Conservation (phyloP, 2,329 filamentous ascomycete genomes). For the Seiridium unicorne region DNA sequence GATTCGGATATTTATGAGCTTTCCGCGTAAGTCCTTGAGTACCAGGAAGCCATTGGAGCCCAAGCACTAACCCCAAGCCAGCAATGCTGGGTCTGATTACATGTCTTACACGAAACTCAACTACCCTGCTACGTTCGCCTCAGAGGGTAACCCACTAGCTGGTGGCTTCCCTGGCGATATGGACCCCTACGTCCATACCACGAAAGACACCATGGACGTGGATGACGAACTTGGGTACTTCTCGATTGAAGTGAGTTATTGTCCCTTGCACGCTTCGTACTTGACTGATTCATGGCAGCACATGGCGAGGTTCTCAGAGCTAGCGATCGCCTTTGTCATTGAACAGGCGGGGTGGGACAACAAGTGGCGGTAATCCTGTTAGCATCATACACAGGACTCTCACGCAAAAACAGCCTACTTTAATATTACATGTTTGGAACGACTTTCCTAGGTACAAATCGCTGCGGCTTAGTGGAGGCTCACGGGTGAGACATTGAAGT, state of each 20-base stretch:
- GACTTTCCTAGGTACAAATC: background rate
- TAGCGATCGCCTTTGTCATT: conserved; percentile 36
- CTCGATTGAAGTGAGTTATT: conserved; percentile 32
- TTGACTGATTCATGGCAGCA: conserved; percentile 25
- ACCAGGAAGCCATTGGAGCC: background rate
- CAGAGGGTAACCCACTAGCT: conserved; percentile 33
- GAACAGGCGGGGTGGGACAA: conserved; percentile 40
- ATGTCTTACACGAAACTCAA: conserved; percentile 37
- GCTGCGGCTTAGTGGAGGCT: no score
- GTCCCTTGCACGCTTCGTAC: background rate
- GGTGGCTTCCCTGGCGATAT: conserved; percentile 28
- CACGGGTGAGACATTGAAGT: no score
- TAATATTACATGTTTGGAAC: background rate
- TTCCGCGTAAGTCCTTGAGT: conserved; percentile 16
- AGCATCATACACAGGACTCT: background rate
- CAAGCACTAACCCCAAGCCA: conserved; percentile 7
- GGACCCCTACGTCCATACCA: conserved; percentile 36
- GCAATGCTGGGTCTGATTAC: conserved; percentile 37
- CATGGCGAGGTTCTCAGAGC: conserved; percentile 38
- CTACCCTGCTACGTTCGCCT: conserved; percentile 37
- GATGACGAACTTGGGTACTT: conserved; percentile 35
- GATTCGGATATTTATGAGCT: conserved; percentile 31
- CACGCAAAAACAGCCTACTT: background rate
- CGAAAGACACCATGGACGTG: conserved; percentile 34
- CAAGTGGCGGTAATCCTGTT: conserved; percentile 28